phyloP scores from a whole-genome alignment of 768 basidiomycete genomes.

The Mycena olivaceomarginata region DNA sequence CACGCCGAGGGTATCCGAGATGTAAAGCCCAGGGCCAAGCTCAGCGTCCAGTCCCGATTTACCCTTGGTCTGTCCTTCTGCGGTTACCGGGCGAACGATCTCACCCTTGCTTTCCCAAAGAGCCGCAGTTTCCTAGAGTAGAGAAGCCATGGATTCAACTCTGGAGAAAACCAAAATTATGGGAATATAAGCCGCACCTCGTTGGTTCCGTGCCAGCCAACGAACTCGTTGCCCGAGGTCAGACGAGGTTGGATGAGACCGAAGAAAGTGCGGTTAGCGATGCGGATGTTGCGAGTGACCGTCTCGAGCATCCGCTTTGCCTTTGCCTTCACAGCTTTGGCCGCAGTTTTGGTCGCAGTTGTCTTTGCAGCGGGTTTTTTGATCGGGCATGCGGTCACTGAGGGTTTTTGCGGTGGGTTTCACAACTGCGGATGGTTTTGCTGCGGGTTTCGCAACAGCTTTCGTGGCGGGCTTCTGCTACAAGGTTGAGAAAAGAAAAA shows the following conservation, averaged over 20 bases:
- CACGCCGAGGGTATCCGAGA: constrained; percentile 25
- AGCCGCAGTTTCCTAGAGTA: constrained; percentile 10
- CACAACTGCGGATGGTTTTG: neutral
- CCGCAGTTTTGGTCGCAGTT: neutral
- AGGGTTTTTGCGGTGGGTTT: too few relatives aligned
- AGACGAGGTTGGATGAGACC: constrained; percentile 9
- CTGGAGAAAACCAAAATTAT: neutral
- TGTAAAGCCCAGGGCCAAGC: constrained; percentile 22
- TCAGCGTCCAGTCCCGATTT: neutral
- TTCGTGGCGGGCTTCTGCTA: neutral
- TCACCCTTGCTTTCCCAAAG: constrained; percentile 20
- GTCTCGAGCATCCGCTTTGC: neutral
- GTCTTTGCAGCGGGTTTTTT: neutral
- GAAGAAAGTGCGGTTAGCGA: constrained; percentile 9
- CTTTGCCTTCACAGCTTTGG: too few relatives aligned
- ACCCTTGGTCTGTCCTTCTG: too few relatives aligned
- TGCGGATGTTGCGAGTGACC: constrained; percentile 2
- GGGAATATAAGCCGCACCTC: neutral
- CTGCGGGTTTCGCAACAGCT: neutral
- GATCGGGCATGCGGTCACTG: neutral
- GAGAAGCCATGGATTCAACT: neutral
- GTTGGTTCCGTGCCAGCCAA: constrained; percentile 26
- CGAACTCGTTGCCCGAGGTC: neutral
- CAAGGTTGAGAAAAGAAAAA: too few relatives aligned
- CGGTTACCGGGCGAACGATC: neutral